Base-by-base conservation (phyloP, 257 asterid species). In the Solanum sitiens region DNA sequence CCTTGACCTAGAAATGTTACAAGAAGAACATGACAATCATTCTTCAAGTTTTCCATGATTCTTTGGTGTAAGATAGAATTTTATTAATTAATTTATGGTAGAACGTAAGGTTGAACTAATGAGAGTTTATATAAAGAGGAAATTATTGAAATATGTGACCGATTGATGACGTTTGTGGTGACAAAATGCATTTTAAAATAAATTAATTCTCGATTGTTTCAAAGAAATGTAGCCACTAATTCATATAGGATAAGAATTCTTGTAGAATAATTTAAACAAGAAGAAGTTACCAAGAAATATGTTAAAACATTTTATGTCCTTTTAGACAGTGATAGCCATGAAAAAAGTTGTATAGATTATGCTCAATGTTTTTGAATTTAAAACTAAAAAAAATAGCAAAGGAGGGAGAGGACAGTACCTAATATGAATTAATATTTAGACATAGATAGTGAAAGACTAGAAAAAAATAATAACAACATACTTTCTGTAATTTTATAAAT, bases 1-100 rank as follows among this genome's bases (percentile, higher is more conserved):
- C 90, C 89, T 83, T 89, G 91, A 2, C 75, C 90, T n/a, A 90
- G 91, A 85, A 87, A 89, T 70, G 90, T 86, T 25, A 89, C 90
- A 2, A 89, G 27, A 35, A 89, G 90, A 63, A 89, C 73, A 74
- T 89, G 89, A 77, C 87, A 84, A 12, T 63, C 87, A 59, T 84
- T 44, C 87, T 37, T 84, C 45, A 79, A 79, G n/a, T 44, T 79
- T 4, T 79, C 84, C 84, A 79, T 44, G 27, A 25, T 79, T 79
- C 1, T 15, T 76, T 13, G 4, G 12, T 40, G 33, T 18, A 73
- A 18, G 16, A 35, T 32, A 71, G 3, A 35, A 72, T 72, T 18
- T 73, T 25, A 68, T 2, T 11, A 68, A 70, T 3, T 35, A 72
- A 35, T 35, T 1, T 37, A 3, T 74, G 25, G 83, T 74, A 9